Conservation (phyloP, 495 filamentous ascomycete genomes). For the Neurospora discreta region DNA sequence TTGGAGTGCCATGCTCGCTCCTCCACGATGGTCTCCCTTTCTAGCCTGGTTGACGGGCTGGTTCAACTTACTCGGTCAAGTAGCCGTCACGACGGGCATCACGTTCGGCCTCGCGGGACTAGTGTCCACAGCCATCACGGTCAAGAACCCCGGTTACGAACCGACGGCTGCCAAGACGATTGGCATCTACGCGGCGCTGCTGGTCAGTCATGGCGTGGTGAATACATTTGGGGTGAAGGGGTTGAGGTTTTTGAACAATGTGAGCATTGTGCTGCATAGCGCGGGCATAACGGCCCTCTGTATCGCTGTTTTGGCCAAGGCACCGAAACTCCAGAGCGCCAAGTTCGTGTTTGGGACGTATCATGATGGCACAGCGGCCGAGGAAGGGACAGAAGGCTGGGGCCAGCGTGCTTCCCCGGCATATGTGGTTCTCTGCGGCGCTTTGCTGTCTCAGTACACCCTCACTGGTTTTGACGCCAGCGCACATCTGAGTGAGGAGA, state of each 20-base stretch:
- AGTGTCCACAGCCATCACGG: conserved; percentile 45
- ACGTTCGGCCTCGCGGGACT: conserved; percentile 53
- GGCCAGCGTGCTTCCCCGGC: conserved; percentile 22
- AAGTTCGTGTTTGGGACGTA: conserved; percentile 48
- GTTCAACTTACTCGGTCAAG: conserved; percentile 48
- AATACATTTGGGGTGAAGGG: conserved; percentile 51
- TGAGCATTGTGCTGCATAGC: conserved; percentile 49
- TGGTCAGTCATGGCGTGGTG: conserved; percentile 42
- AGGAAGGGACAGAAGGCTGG: conserved; percentile 39
- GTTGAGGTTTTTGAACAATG: conserved; percentile 49
- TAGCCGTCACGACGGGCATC: conserved; percentile 58
- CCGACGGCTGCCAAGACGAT: conserved; percentile 43
- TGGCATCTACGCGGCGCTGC: conserved; percentile 51
- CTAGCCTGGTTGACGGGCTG: conserved; percentile 56
- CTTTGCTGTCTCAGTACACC: conserved; percentile 46
- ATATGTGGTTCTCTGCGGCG: conserved; percentile 45
- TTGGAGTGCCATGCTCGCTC: conserved; percentile 53
- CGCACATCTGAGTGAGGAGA: conserved; percentile 51
- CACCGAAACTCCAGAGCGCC: conserved; percentile 48
- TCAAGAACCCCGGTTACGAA: conserved; percentile 40
- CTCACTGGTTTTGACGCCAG: conserved; percentile 42
- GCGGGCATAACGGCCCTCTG: conserved; percentile 45
- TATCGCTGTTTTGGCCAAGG: conserved; percentile 49
- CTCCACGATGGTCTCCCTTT: conserved; percentile 44
- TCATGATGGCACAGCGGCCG: conserved; percentile 43